Evolutionary conservation across 2,329 filamentous ascomycete species (phyloP).

Genomic region (Canariomyces notabilis): DNA sequence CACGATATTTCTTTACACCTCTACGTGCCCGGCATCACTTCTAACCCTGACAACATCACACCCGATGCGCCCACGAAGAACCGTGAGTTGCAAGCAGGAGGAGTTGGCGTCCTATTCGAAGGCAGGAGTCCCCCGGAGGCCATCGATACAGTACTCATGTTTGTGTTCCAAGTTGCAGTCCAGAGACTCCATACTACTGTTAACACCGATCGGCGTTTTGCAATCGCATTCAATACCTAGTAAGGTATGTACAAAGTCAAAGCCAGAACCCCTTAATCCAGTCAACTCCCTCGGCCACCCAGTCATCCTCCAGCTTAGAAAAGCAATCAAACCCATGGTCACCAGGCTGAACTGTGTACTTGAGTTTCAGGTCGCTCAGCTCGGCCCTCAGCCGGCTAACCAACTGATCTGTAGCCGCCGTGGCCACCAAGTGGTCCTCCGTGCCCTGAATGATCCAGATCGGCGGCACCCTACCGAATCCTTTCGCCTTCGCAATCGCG

Average conservation of each 20-base stretch:
- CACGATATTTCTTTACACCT: no score
- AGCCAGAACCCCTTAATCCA: slow-evolving; percentile 23
- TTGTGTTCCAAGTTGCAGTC: no score
- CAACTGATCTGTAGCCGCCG: slow-evolving; percentile 16
- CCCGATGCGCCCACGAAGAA: no score
- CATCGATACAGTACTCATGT: no score
- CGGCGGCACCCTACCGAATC: slow-evolving; percentile 5
- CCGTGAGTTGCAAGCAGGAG: no score
- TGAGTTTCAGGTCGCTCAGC: slow-evolving; percentile 12
- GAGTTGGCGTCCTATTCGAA: no score
- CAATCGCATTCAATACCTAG: background rate
- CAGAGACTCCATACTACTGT: no score
- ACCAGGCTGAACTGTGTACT: slow-evolving; percentile 19
- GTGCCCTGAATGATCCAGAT: slow-evolving; percentile 22
- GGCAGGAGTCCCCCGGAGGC: no score
- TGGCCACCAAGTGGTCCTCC: slow-evolving; percentile 16
- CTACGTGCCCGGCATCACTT: no score
- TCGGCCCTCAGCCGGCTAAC: slow-evolving; percentile 9
- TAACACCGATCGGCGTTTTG: no score
- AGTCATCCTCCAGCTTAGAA: slow-evolving; percentile 14
- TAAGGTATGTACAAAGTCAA: no score
- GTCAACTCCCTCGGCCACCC: slow-evolving; percentile 20
- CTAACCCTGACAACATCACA: no score
- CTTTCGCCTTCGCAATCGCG: slow-evolving; percentile 11
- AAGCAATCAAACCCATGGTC: slow-evolving; percentile 21